phyloP scores from a whole-genome alignment of 352 stramenopile genomes.

The Globisporangium mamillatum region DNA sequence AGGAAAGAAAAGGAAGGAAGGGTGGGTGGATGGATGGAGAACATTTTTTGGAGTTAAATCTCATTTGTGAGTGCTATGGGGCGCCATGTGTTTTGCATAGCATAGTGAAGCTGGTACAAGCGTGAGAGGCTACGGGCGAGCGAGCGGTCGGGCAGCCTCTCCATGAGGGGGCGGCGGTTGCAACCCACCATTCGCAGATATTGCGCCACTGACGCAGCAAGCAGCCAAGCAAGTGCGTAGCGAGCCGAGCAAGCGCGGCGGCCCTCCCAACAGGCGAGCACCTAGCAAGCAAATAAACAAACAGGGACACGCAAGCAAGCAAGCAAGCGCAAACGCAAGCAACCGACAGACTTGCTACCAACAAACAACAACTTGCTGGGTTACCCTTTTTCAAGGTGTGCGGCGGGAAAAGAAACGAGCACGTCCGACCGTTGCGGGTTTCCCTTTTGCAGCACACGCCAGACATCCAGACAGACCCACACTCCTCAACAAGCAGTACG shows the following conservation, averaged over 20 bases:
- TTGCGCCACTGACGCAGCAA: slow-evolving; percentile 5
- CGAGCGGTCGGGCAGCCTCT: not conserved
- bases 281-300: not conserved
- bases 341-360: not conserved
- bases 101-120: not conserved
- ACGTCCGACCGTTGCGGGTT: not conserved
- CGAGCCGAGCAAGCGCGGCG: not conserved
- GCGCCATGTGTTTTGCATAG: not conserved
- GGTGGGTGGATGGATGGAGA: not conserved
- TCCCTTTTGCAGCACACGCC: slow-evolving; percentile 1
- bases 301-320: not conserved
- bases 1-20: not conserved
- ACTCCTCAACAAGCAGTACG: not conserved
- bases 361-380: not conserved
- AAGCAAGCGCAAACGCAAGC: not conserved
- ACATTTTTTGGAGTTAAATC: slow-evolving; percentile 1
- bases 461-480: not conserved
- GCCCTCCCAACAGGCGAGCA: slow-evolving; percentile 1
- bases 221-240: not conserved
- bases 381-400: not conserved
- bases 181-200: slow-evolving; percentile 6
- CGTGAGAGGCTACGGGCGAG: not conserved
- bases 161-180: not conserved
- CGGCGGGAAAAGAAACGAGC: slow-evolving; percentile 1
- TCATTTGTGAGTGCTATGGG: not conserved